Percentiles rank a stretch among this genome's conserved stretches.
These are phyloP conservation scores for Apiosordaria backusii DNA, from an alignment of 495 filamentous ascomycete genomes.

Conservation along the genomic window DNA sequence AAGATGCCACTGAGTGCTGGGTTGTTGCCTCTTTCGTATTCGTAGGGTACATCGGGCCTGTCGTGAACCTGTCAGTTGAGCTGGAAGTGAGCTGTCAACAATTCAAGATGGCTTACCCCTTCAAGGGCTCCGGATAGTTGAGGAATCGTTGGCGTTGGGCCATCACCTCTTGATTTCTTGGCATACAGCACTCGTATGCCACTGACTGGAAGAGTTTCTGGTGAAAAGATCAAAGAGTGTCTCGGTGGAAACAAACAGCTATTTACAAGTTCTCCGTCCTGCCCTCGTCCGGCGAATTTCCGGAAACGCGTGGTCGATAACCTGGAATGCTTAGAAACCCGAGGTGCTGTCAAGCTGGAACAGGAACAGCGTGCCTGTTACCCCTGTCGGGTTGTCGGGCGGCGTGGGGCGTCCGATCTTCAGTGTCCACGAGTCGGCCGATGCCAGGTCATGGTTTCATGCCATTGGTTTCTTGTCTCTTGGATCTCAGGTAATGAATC, in stretches of 20 bases:
- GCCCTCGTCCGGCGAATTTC: neutral
- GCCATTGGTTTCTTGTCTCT: neutral
- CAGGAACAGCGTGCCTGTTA: neutral
- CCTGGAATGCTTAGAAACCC: neutral
- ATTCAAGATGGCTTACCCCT: conserved; percentile 3
- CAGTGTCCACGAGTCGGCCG: neutral
- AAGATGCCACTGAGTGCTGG: conserved; percentile 28
- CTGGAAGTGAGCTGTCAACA: neutral
- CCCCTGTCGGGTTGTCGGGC: conserved; percentile 6
- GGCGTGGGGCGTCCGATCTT: conserved; percentile 4
- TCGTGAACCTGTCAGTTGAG: conserved; percentile 4
- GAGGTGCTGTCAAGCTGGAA: neutral
- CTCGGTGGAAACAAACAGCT: neutral
- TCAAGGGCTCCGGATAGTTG: conserved; percentile 20
- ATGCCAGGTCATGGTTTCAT: neutral
- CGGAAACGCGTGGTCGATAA: neutral
- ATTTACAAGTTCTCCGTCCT: neutral
- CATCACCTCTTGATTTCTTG: conserved; percentile 1
- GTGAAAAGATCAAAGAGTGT: neutral
- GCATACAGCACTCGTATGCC: neutral
- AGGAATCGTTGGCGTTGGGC: conserved; percentile 13
- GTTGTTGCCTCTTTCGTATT: conserved; percentile 27
- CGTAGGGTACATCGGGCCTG: conserved; percentile 32
- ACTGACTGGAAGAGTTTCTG: neutral
- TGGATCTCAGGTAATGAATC: neutral